These are phyloP conservation scores for Vitis hybrid DNA, from an alignment of 177 flowering plant genomes.

Conservation along the genomic window DNA sequence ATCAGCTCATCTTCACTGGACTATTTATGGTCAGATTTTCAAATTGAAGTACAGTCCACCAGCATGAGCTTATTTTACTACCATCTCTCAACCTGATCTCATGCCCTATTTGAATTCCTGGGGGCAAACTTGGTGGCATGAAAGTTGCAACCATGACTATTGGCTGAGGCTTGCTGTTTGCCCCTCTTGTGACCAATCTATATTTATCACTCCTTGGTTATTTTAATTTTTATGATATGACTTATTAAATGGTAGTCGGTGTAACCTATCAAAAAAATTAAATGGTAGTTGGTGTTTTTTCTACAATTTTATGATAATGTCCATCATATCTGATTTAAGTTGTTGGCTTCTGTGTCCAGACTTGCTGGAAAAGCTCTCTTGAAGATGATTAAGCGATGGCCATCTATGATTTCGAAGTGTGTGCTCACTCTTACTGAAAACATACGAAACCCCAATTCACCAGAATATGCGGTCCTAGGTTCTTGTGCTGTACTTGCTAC, in stretches of 20 bases:
- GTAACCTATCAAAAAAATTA: too few species aligned
- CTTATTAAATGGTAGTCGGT: not conserved
- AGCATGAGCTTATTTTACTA: too few species aligned
- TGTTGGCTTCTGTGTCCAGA: constrained; percentile 37
- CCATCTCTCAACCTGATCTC: too few species aligned
- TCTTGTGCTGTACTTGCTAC: constrained; percentile 84
- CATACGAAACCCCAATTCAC: constrained; percentile 54
- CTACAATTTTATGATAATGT: not conserved
- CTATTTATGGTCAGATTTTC: too few species aligned
- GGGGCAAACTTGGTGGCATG: too few species aligned
- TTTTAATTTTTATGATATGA: not conserved
- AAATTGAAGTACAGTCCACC: too few species aligned
- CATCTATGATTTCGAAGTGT: constrained; percentile 76
- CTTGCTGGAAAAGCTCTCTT: constrained; percentile 87
- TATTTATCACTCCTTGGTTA: not conserved
- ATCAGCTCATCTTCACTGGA: too few species aligned
- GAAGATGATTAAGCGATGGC: constrained; percentile 91
- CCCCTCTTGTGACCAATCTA: too few species aligned
- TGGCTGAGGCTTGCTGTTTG: too few species aligned
- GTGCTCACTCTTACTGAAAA: constrained; percentile 65
- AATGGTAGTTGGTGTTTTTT: constrained; percentile 1
- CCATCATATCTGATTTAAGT: constrained; percentile 13
- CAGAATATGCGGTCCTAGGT: constrained; percentile 86
- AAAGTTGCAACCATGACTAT: too few species aligned
- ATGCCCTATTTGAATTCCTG: too few species aligned